Conservation (phyloP, 2,329 filamentous ascomycete species). For the Fusarium verrucosum region DNA sequence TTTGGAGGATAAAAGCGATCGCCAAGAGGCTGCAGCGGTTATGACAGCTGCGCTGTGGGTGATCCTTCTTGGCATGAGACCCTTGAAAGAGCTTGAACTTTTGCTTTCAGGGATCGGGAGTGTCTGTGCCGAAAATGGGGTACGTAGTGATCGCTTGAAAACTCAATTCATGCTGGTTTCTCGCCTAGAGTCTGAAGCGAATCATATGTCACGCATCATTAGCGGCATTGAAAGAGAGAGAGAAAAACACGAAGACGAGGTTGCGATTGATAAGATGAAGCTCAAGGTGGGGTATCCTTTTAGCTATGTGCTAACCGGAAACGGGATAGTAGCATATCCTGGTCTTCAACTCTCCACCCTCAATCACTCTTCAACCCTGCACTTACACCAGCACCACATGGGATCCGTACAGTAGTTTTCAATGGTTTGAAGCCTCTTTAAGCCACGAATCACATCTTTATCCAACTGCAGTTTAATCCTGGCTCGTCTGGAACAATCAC, state of each 20-base stretch:
- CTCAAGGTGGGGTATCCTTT: conserved; percentile 1
- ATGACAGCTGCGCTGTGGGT: conserved; percentile 25
- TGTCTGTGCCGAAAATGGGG: conserved; percentile 13
- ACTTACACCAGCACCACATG: too few species aligned
- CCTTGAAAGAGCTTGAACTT: background rate
- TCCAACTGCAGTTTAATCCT: conserved; percentile 17
- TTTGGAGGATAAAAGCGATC: conserved; percentile 19
- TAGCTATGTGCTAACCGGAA: background rate
- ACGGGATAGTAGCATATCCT: background rate
- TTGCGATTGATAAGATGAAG: conserved; percentile 43
- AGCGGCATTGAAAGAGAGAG: conserved; percentile 1
- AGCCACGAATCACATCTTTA: conserved; percentile 34
- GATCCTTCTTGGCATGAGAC: conserved; percentile 38
- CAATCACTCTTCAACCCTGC: background rate
- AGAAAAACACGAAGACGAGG: conserved; percentile 1
- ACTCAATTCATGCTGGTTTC: conserved; percentile 3
- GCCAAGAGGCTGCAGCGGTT: conserved; percentile 27
- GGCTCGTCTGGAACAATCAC: conserved; percentile 2
- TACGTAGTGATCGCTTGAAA: background rate
- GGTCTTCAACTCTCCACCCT: background rate
- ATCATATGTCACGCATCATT: conserved; percentile 6
- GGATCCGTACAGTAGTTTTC: conserved; percentile 6
- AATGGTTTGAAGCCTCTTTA: conserved; percentile 25
- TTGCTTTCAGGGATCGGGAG: conserved; percentile 6
- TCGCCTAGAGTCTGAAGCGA: background rate